Conservation (phyloP, 1,284 basidiomycete species). For the Sporisorium graminicola region DNA sequence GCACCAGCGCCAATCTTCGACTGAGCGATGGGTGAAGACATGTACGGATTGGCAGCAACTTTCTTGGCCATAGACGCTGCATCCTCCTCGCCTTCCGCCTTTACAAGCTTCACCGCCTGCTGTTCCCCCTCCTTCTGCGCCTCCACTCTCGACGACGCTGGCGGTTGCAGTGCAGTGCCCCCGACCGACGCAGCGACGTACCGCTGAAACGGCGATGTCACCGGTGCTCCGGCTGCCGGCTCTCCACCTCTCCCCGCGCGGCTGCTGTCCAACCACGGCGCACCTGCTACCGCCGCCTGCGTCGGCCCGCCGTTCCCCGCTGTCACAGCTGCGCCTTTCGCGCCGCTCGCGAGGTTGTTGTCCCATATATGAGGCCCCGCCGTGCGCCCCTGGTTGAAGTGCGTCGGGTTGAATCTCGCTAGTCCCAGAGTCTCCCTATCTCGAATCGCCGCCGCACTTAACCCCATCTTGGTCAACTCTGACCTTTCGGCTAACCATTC, state of each 20-base stretch:
- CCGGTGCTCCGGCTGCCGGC: too few species aligned
- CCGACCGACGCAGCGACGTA: conserved; percentile 4
- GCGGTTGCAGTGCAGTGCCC: background rate
- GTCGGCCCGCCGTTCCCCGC: background rate
- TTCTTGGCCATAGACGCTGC: background rate
- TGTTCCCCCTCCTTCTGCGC: background rate
- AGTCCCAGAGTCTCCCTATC: conserved; percentile 33
- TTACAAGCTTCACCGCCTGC: background rate
- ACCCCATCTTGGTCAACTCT: conserved; percentile 36
- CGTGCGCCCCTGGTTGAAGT: conserved; percentile 14
- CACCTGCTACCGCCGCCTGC: background rate
- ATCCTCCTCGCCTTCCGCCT: conserved; percentile 2
- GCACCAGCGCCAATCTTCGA: background rate
- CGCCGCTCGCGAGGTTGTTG: conserved; percentile 17
- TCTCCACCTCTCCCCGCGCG: background rate
- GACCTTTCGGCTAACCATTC: conserved; percentile 41
- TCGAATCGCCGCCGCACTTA: conserved; percentile 36
- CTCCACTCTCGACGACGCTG: background rate
- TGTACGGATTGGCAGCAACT: background rate
- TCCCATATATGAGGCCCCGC: conserved; percentile 18
- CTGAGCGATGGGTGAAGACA: background rate
- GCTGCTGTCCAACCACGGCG: conserved; percentile 16
- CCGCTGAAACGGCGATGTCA: conserved; percentile 2
- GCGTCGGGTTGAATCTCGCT: conserved; percentile 28
- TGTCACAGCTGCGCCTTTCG: background rate